Evolutionary conservation across 1,284 basidiomycete genomes (phyloP), one percentile per base, ranked within the genome.

Genomic region (Trichosporon sp.): DNA sequence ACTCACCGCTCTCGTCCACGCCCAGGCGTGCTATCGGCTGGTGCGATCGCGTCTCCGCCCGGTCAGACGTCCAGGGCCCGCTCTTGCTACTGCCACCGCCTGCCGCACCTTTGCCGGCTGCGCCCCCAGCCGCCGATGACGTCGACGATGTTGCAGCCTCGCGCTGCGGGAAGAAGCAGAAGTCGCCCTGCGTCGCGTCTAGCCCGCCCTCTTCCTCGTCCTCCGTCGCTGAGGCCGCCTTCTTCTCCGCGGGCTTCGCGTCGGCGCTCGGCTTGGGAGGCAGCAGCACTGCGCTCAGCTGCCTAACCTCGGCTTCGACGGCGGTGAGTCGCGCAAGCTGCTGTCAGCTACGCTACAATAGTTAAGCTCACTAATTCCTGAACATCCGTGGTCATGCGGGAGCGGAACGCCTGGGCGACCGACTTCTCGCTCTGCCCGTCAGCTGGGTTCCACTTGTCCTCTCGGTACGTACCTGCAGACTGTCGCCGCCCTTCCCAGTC

Each of bases 1-100:
- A 71, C 35, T 71, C 68, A 38, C 70, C 70, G 7, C 63, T 42
- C 64, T 71, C 68, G 63, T 67, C 53, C 29, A 71, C 51, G n/a
- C 68, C 70, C 2, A 71, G 58, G 47, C 44, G 18, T 12, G 27
- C 56, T 9, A 71, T 62, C 12, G 70, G 70, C 64, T 71, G 70
- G 7, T 69, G 27, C 2, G 68, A 69, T n/a, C 56, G 29, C 13
- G 56, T 60, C 29, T 60, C 56, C 1, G 56, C 56, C 56, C 29
- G 27, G 29, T 60, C 56, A 9, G 56, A 60, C 29, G 27, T n/a
- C 56, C 56, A 29, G 3, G 27, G 56, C 56, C 13, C 13, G 56
- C 27, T 60, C 29, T 12, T 60, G 27, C 56, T 60, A 13, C 31
- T 60, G 5, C 56, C 21, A 12, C 34, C 34, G 12, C 44, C 29